phyloP scores from a whole-genome alignment of 148 eudicot genomes.

The Fagopyrum esculentum region DNA sequence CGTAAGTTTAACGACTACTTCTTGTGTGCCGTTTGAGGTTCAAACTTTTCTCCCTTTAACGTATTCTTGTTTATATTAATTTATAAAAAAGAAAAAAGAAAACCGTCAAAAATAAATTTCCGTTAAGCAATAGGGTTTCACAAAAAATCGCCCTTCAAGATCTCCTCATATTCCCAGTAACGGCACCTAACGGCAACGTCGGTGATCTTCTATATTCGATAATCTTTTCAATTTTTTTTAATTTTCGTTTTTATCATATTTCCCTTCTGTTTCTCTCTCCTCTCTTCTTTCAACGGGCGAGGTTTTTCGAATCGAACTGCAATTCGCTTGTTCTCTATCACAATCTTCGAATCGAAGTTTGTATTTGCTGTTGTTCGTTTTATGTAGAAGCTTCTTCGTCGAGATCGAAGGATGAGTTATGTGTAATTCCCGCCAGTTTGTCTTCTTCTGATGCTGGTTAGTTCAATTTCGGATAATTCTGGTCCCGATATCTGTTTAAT shows the following conservation, averaged over 20 bases:
- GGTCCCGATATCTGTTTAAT: not conserved
- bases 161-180: constrained; percentile 17
- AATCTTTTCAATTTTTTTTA: constrained; percentile 18
- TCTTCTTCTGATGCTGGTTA: constrained; percentile 4
- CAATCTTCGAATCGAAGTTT: constrained; percentile 1
- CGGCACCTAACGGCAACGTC: constrained; percentile 60
- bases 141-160: not conserved
- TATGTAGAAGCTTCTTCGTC: constrained; percentile 10
- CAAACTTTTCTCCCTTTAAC: constrained; percentile 37
- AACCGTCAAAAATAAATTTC: constrained; percentile 23
- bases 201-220: constrained; percentile 58
- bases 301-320: constrained; percentile 22
- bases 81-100: constrained; percentile 15
- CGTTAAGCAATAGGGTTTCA: constrained; percentile 24
- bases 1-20: constrained; percentile 18
- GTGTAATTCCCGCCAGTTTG: constrained; percentile 29
- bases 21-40: constrained; percentile 70
- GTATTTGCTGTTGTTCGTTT: not conserved
- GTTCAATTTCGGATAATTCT: constrained; percentile 1
- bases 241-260: not conserved
- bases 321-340: constrained; percentile 15
- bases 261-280: constrained; percentile 12
- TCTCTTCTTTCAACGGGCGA: constrained; percentile 54
- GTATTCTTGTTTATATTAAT: not conserved
- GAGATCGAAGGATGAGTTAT: constrained; percentile 14